phyloP scores from a whole-genome alignment of 805 yeast species.

The Ogataea glucozyma region DNA sequence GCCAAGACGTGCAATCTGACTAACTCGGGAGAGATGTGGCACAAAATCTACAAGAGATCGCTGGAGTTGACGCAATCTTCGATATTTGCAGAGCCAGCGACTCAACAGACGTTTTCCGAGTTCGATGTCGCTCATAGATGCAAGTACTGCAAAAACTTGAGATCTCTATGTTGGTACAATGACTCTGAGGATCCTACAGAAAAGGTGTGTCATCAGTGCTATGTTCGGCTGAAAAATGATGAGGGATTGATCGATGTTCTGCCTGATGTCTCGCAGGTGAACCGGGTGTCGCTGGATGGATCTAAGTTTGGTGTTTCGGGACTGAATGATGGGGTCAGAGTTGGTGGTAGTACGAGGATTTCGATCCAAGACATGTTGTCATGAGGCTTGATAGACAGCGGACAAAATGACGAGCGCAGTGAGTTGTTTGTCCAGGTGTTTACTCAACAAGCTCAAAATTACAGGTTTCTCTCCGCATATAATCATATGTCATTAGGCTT shows the following conservation, averaged over 20 bases:
- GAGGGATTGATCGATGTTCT: constrained; percentile 25
- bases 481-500: too few species aligned
- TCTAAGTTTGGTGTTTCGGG: constrained; percentile 23
- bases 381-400: too few species aligned
- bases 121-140: constrained; percentile 11
- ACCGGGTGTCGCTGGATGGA: constrained; percentile 18
- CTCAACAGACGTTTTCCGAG: neutral
- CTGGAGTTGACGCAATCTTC: neutral
- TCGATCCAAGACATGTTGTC: constrained; percentile 27
- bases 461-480: too few species aligned
- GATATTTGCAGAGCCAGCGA: neutral
- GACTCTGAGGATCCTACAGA: constrained; percentile 5
- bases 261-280: constrained; percentile 25
- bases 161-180: constrained; percentile 26
- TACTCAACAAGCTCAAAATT: too few species aligned
- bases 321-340: constrained; percentile 12
- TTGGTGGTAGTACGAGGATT: constrained; percentile 11
- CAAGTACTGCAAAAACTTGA: constrained; percentile 23
- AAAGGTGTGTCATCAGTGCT: constrained; percentile 30
- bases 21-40: constrained; percentile 14
- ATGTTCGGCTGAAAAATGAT: constrained; percentile 25
- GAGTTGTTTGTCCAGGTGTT: too few species aligned
- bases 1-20: constrained; percentile 14
- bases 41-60: constrained; percentile 11
- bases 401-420: too few species aligned